phyloP scores from a whole-genome alignment of 306 rosid genomes.

The Quercus aquifolioides region DNA sequence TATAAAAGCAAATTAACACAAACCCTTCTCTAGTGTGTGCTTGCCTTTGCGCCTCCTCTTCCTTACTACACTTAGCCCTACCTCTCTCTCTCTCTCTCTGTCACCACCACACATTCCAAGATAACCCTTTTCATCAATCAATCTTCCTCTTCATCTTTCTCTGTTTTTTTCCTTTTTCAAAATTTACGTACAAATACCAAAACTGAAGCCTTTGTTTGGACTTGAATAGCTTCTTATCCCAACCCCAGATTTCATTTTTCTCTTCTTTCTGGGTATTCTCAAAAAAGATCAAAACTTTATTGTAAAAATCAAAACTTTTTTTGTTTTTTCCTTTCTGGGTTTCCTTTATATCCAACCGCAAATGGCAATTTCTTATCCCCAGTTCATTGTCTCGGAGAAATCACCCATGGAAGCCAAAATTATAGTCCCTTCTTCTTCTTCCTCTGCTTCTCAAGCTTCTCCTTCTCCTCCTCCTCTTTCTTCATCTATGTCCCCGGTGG shows the following conservation, averaged over 20 bases:
- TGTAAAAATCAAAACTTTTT: background rate
- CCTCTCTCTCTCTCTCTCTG: background rate
- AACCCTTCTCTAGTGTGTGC: background rate
- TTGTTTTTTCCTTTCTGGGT: background rate
- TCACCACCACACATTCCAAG: background rate
- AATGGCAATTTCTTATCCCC: slow-evolving; percentile 63
- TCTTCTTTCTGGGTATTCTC: no score
- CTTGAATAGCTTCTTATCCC: background rate
- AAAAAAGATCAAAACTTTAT: background rate
- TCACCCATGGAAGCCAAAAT: slow-evolving; percentile 64
- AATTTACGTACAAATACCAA: no score
- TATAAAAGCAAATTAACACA: background rate
- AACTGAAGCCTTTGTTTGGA: background rate
- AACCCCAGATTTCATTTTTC: background rate
- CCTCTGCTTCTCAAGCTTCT: slow-evolving; percentile 30
- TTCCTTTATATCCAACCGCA: background rate
- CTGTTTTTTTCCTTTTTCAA: no score
- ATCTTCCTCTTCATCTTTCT: background rate
- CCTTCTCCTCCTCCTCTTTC: slow-evolving; percentile 27
- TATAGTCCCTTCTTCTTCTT: slow-evolving; percentile 35
- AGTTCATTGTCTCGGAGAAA: slow-evolving; percentile 45
- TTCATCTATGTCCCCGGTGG: slow-evolving; percentile 22
- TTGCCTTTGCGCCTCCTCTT: background rate
- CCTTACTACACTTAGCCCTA: background rate
- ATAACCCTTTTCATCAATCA: background rate